These are phyloP conservation scores for Colletotrichum acutatum DNA, from an alignment of 2,329 filamentous ascomycete genomes.

Conservation along the genomic window DNA sequence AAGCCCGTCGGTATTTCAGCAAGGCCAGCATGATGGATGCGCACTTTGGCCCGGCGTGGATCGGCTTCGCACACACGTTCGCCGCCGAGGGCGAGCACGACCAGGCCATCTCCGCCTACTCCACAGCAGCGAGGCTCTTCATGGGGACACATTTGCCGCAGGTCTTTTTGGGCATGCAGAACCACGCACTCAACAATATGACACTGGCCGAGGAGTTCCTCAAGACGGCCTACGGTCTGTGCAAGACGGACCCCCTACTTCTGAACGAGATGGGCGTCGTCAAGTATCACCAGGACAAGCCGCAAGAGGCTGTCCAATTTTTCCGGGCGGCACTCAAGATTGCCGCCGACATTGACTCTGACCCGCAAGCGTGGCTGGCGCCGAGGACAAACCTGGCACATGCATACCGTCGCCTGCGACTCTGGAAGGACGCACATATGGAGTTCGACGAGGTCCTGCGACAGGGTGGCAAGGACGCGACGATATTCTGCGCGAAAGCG, in stretches of 20 bases:
- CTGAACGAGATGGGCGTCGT: slow-evolving; percentile 97
- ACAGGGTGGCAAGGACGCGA: slow-evolving; percentile 81
- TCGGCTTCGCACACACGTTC: slow-evolving; percentile 98
- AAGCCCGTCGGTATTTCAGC: slow-evolving; percentile 94
- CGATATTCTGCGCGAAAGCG: slow-evolving; percentile 84
- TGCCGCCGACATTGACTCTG: slow-evolving; percentile 83
- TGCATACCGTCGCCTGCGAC: slow-evolving; percentile 78
- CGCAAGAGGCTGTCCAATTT: slow-evolving; percentile 78
- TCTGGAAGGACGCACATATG: slow-evolving; percentile 76
- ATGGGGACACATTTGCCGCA: slow-evolving; percentile 97
- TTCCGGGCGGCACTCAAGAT: slow-evolving; percentile 83
- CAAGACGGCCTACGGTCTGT: slow-evolving; percentile 85
- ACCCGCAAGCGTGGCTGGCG: slow-evolving; percentile 83
- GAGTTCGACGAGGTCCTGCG: slow-evolving; percentile 91
- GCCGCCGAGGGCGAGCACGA: slow-evolving; percentile 98
- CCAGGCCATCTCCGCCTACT: slow-evolving; percentile 97
- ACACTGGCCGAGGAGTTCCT: slow-evolving; percentile 93
- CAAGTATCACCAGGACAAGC: slow-evolving; percentile 89
- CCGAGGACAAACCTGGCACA: slow-evolving; percentile 92
- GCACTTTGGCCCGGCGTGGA: slow-evolving; percentile 97
- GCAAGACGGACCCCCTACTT: slow-evolving; percentile 86
- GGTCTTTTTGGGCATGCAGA: slow-evolving; percentile 97
- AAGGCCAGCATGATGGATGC: slow-evolving; percentile 98
- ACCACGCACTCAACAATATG: slow-evolving; percentile 95
- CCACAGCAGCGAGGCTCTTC: slow-evolving; percentile 92